Percentiles rank a stretch among this genome's conserved stretches.
phyloP scores from a whole-genome alignment of 257 asterid species.

The Mitragyna speciosa region DNA sequence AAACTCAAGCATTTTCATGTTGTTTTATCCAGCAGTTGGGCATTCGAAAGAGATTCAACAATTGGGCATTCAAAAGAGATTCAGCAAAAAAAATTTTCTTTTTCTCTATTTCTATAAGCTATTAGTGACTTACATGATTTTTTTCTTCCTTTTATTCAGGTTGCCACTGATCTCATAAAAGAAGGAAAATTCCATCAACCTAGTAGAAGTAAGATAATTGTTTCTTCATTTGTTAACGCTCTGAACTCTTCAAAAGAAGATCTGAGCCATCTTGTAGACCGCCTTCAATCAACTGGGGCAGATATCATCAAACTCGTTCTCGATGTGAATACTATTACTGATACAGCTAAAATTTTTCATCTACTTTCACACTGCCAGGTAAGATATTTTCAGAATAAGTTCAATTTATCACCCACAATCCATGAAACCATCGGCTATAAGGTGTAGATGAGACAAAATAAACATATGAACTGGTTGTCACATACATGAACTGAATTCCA shows the following conservation, averaged over 20 bases:
- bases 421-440: neutral
- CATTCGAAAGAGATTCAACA: neutral
- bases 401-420: neutral
- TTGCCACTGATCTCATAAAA: constrained; percentile 38
- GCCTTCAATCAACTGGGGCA: constrained; percentile 50
- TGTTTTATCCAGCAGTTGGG: neutral
- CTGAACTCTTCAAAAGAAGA: constrained; percentile 35
- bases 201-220: constrained; percentile 47
- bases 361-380: constrained; percentile 58
- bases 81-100: neutral
- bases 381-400: neutral
- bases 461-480: too few species aligned
- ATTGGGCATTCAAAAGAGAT: neutral
- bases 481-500: neutral
- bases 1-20: neutral
- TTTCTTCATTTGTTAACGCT: constrained; percentile 45
- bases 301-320: constrained; percentile 55
- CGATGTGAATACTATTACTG: constrained; percentile 49
- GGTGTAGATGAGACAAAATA: neutral
- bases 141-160: constrained; percentile 24
- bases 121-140: neutral
- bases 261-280: constrained; percentile 37
- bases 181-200: constrained; percentile 29
- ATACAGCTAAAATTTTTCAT: constrained; percentile 36
- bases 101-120: neutral